phyloP scores from a whole-genome alignment of 176 grass and related monocot species.

The Ananas comosus region DNA sequence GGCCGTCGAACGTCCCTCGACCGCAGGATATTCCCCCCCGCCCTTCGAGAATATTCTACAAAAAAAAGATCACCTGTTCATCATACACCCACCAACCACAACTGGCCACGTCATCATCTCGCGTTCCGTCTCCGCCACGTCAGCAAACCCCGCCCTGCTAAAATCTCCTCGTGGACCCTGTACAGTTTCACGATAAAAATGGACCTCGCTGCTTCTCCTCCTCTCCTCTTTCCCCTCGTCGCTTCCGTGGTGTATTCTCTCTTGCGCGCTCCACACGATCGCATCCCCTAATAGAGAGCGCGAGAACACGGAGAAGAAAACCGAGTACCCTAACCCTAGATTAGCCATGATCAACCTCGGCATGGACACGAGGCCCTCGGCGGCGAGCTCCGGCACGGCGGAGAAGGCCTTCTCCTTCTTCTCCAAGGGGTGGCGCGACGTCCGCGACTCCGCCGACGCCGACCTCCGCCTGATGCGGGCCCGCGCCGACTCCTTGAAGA shows the following conservation, averaged over 20 bases:
- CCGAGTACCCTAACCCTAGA: conserved; percentile 6
- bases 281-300: not conserved
- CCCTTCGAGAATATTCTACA: no score
- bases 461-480: conserved; percentile 71
- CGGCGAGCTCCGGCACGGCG: conserved; percentile 15
- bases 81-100: no score
- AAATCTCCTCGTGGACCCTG: conserved; percentile 31
- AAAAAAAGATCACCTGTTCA: no score
- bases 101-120: no score
- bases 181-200: not conserved
- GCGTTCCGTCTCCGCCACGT: no score
- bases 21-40: no score
- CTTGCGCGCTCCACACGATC: not conserved
- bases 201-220: not conserved
- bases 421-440: conserved; percentile 63
- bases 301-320: not conserved
- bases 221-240: conserved; percentile 8
- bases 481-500: conserved; percentile 31
- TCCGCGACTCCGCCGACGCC: conserved; percentile 31
- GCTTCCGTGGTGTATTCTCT: not conserved
- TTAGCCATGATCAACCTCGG: conserved; percentile 50
- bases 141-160: conserved; percentile 14
- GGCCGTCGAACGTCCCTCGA: no score
- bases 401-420: conserved; percentile 76
- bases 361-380: conserved; percentile 44